phyloP scores from a whole-genome alignment of 805 yeast species.

The Danielozyma ontarioensis region DNA sequence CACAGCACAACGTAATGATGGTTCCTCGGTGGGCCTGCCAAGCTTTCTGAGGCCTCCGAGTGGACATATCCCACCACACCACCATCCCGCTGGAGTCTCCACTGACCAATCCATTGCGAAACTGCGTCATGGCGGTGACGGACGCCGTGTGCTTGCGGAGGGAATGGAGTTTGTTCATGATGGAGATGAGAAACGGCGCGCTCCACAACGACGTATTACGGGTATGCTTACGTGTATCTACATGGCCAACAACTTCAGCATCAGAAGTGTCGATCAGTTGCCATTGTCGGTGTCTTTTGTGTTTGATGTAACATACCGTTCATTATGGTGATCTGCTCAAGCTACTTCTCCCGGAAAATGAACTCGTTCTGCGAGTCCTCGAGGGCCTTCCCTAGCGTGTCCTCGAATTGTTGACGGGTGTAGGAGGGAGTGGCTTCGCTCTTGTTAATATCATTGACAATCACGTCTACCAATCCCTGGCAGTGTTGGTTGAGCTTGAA shows the following conservation, averaged over 20 bases:
- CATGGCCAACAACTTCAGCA: too few species aligned
- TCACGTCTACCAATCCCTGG: slow-evolving; percentile 27
- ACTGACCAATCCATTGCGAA: slow-evolving; percentile 29
- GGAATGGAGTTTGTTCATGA: too few species aligned
- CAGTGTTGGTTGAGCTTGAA: slow-evolving; percentile 31
- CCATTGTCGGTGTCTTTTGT: too few species aligned
- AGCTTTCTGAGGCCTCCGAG: slow-evolving; percentile 49
- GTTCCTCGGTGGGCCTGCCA: slow-evolving; percentile 58
- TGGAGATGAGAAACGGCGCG: too few species aligned
- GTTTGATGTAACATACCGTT: background rate
- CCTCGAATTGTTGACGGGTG: background rate
- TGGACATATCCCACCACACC: slow-evolving; percentile 58
- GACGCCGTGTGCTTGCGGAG: too few species aligned
- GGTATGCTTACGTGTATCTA: too few species aligned
- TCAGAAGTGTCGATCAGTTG: too few species aligned
- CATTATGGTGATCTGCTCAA: too few species aligned
- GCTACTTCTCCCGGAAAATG: background rate
- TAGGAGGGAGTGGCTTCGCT: slow-evolving; percentile 15
- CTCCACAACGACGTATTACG: too few species aligned
- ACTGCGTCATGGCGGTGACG: slow-evolving; percentile 7
- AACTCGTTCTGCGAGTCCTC: background rate
- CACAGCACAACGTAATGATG: slow-evolving; percentile 42
- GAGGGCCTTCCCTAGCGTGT: background rate
- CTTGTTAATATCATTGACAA: slow-evolving; percentile 21
- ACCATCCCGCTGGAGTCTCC: slow-evolving; percentile 62